Evolutionary conservation across 495 filamentous ascomycete species (phyloP).

Genomic region (Penicillium atrosanguineum): DNA sequence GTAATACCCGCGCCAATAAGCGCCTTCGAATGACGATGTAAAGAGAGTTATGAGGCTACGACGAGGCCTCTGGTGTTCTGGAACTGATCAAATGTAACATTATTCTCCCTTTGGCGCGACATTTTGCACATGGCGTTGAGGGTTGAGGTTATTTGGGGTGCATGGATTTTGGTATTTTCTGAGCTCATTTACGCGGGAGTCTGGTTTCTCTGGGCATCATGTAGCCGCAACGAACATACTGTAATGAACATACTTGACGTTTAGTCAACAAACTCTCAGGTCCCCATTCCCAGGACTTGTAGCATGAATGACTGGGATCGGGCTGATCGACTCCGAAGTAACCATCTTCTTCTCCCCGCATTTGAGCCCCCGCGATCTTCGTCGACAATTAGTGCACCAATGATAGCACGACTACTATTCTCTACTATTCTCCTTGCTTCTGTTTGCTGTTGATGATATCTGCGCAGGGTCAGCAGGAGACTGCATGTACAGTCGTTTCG

Average conservation of each 20-base stretch:
- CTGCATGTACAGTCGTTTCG: neutral
- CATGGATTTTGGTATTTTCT: slow-evolving; percentile 4
- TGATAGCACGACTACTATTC: slow-evolving; percentile 1
- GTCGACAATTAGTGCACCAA: slow-evolving; percentile 26
- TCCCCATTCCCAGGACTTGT: too few species aligned
- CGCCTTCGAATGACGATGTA: slow-evolving; percentile 43
- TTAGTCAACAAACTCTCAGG: neutral
- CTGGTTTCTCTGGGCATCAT: neutral
- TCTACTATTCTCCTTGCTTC: neutral
- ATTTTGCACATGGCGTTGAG: slow-evolving; percentile 7
- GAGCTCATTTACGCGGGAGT: neutral
- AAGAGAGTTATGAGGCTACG: slow-evolving; percentile 15
- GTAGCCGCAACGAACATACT: neutral
- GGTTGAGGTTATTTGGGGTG: neutral
- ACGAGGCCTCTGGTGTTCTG: neutral
- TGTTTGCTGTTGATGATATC: neutral
- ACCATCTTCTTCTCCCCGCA: slow-evolving; percentile 13
- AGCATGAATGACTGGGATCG: neutral
- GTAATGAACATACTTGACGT: slow-evolving; percentile 11
- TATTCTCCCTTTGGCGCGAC: neutral
- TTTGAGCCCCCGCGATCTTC: slow-evolving; percentile 12
- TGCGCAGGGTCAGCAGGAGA: neutral
- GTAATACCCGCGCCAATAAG: slow-evolving; percentile 37
- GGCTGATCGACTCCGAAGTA: slow-evolving; percentile 18
- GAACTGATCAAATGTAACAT: slow-evolving; percentile 9